Conservation (phyloP, 2,329 filamentous ascomycete genomes). For the Xylaria sp. region DNA sequence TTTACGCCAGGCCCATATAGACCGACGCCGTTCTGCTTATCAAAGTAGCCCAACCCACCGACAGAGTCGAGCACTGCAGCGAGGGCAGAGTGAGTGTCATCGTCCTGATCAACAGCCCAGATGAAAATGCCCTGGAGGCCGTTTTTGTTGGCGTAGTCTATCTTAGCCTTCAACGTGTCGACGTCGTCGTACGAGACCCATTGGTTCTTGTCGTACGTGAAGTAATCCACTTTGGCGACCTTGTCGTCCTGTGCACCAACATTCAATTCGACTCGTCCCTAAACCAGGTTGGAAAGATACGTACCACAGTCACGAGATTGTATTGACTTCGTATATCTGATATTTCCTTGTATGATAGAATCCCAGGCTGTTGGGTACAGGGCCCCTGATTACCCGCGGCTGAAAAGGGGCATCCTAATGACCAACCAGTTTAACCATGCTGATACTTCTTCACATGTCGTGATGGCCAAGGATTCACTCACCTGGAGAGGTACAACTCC, state of each 20-base stretch:
- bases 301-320: slow-evolving; percentile 8
- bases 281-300: slow-evolving; percentile 17
- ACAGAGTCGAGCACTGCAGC: slow-evolving; percentile 21
- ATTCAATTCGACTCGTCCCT: slow-evolving; percentile 1
- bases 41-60: slow-evolving; percentile 14
- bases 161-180: slow-evolving; percentile 52
- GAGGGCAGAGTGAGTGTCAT: slow-evolving; percentile 31
- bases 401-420: slow-evolving; percentile 27
- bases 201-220: slow-evolving; percentile 52
- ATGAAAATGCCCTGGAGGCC: slow-evolving; percentile 51
- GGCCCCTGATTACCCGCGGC: neutral
- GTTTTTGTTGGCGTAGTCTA: slow-evolving; percentile 47
- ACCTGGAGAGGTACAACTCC: slow-evolving; percentile 39
- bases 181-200: slow-evolving; percentile 57
- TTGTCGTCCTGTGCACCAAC: slow-evolving; percentile 42
- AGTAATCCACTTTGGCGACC: slow-evolving; percentile 32
- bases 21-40: slow-evolving; percentile 26
- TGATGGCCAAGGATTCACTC: neutral
- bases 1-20: slow-evolving; percentile 1
- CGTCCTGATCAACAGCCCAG: slow-evolving; percentile 50
- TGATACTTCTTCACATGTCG: slow-evolving; percentile 7
- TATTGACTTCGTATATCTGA: slow-evolving; percentile 15
- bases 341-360: slow-evolving; percentile 39
- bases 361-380: slow-evolving; percentile 36
- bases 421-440: slow-evolving; percentile 4